These are phyloP conservation scores for Petunia secreta DNA, from an alignment of 257 asterid species.

Conservation along the genomic window DNA sequence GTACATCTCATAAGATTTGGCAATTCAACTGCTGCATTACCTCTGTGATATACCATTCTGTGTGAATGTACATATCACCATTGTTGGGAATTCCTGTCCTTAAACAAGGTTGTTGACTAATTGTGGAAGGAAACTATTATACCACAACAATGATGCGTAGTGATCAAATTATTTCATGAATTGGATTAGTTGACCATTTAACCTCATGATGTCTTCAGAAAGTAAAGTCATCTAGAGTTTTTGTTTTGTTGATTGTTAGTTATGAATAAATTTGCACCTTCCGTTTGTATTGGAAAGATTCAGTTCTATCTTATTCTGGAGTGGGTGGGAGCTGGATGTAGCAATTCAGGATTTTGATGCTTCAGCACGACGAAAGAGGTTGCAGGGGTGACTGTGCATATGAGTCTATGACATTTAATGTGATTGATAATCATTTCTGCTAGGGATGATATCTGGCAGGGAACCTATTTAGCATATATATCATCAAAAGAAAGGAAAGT, in stretches of 20 bases:
- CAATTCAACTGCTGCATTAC: too few relatives aligned
- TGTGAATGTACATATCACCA: constrained; percentile 14
- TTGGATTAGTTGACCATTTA: not conserved
- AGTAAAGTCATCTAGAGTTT: not conserved
- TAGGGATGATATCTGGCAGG: not conserved
- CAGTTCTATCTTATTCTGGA: not conserved
- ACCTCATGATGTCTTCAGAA: constrained; percentile 8
- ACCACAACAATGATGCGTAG: not conserved
- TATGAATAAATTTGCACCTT: not conserved
- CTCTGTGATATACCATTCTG: not conserved
- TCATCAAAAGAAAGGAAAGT: not conserved
- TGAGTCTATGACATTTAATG: not conserved
- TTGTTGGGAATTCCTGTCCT: constrained; percentile 18
- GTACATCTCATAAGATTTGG: too few relatives aligned
- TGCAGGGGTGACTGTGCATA: not conserved
- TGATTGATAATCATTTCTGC: not conserved
- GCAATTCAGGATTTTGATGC: not conserved
- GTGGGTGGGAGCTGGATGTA: not conserved
- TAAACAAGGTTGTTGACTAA: not conserved
- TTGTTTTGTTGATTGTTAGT: not conserved
- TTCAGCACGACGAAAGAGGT: not conserved
- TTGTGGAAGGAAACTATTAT: not conserved
- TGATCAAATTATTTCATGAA: constrained; percentile 18
- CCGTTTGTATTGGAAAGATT: constrained; percentile 11
- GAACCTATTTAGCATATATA: not conserved